Evolutionary conservation across 306 rosid genomes (phyloP), one percentile per base, ranked within the genome.

Genomic region (Canavalia ensiformis): DNA sequence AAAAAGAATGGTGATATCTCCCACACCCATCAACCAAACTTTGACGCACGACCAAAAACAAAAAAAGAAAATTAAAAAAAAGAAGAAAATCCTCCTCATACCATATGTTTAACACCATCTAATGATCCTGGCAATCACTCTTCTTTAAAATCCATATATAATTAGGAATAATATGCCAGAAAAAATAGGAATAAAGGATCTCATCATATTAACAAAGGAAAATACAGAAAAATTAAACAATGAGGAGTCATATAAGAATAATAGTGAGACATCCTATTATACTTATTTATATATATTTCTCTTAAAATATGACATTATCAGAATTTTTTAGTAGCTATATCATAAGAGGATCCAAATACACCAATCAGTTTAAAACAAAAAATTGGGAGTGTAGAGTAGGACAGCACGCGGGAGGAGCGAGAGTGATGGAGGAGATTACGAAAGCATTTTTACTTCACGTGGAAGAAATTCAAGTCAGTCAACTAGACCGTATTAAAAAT

Each of bases 381-480:
- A 18, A 18, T 18, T 18, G 25, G 25, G 25, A 18, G 25, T 18
- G 0, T 18, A 18, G 25, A 18, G 25, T 18, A 18, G 25, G 25
- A 18, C 25, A 18, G 25, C 25, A 18, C 25, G 25, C 25, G 25
- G 25, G 25, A 18, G 25, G 25, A 18, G 25, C 25, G 25, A 18
- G 25, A 18, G 25, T 4, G 34, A 66, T 3, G n/a, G 35, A 42
- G 35, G 35, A 41, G 42, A 18, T 3, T 18, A 66, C 42, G 52
- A 66, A 8, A 18, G 35, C 35, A 66, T 41, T 66, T 62, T 66
- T 41, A 51, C 34, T 42, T 66, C 52, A n/a, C 71, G 33, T 66
- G 35, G 52, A 66, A 68, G 55, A 68, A 68, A 44, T 4, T 44
- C 55, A 44, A 68, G 39, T 67, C 39, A 67, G 52, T 30, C 72